phyloP scores from a whole-genome alignment of 2,329 filamentous ascomycete species.

The Calonectria honghensis region DNA sequence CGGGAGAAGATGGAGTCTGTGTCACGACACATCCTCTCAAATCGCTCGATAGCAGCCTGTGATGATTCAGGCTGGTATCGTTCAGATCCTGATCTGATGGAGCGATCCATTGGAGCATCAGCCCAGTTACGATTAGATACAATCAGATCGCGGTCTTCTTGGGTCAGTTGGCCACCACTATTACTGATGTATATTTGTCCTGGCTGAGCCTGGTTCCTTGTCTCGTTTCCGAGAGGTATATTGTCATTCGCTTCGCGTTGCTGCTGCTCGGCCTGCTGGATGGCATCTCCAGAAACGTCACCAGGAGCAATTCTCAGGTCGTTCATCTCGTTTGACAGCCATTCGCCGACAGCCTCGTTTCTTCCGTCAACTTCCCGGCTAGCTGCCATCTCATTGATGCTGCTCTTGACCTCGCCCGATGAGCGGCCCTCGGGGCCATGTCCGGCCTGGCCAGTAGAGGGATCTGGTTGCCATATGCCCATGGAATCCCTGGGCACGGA shows the following conservation, averaged over 20 bases:
- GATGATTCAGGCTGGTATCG: constrained; percentile 70
- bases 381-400: constrained; percentile 69
- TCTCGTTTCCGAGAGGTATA: constrained; percentile 67
- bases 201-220: constrained; percentile 69
- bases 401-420: constrained; percentile 67
- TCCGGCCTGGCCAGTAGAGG: constrained; percentile 65
- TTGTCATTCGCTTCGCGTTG: constrained; percentile 59
- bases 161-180: constrained; percentile 65
- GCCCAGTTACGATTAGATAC: constrained; percentile 69
- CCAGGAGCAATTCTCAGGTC: constrained; percentile 52
- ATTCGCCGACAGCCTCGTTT: constrained; percentile 70
- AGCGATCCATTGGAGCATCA: constrained; percentile 67
- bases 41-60: constrained; percentile 72
- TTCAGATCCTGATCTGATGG: constrained; percentile 62
- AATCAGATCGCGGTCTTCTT: constrained; percentile 71
- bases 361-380: constrained; percentile 65
- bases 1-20: constrained; percentile 76
- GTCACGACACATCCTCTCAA: constrained; percentile 71
- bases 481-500: constrained; percentile 61
- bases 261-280: constrained; percentile 50
- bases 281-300: constrained; percentile 50
- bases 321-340: constrained; percentile 65
- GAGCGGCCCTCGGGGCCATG: constrained; percentile 69
- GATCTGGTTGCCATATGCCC: constrained; percentile 65
- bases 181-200: constrained; percentile 71